Evolutionary conservation across 2,329 filamentous ascomycete genomes (phyloP).

Genomic region (Pseudocercospora crystallina): DNA sequence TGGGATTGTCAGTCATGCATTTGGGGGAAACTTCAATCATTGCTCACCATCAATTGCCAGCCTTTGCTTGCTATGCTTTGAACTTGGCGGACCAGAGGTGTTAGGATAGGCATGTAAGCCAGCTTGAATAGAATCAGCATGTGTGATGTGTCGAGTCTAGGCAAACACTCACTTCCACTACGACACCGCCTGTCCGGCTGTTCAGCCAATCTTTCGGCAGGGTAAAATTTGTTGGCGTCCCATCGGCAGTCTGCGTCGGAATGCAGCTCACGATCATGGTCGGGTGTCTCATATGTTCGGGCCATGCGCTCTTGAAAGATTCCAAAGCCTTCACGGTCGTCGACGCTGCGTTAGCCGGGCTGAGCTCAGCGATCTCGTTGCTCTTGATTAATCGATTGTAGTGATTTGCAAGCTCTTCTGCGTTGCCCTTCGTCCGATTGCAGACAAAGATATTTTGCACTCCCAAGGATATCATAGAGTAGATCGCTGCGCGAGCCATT

Average conservation of each 20-base stretch:
- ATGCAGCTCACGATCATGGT: conserved; percentile 78
- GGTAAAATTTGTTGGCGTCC: conserved; percentile 68
- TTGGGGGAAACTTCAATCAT: not conserved
- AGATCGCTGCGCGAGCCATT: conserved; percentile 76
- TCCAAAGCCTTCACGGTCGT: conserved; percentile 57
- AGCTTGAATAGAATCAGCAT: conserved; percentile 24
- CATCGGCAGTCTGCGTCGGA: conserved; percentile 66
- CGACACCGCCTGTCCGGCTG: conserved; percentile 72
- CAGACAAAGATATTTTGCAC: conserved; percentile 73
- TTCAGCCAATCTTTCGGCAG: conserved; percentile 69
- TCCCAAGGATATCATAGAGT: conserved; percentile 74
- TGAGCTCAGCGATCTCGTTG: conserved; percentile 24
- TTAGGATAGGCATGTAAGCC: conserved; percentile 71
- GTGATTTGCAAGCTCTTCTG: conserved; percentile 65
- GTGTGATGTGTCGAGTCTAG: conserved; percentile 2
- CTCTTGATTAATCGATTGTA: conserved; percentile 59
- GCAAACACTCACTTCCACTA: conserved; percentile 59
- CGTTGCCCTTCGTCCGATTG: conserved; percentile 69
- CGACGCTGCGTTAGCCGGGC: conserved; percentile 17
- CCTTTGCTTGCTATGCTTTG: conserved; percentile 58
- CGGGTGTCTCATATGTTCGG: conserved; percentile 60
- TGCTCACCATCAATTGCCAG: conserved; percentile 64
- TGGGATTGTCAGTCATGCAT: not conserved
- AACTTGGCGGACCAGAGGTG: conserved; percentile 69
- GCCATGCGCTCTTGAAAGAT: conserved; percentile 64